Percentiles rank a stretch among this genome's conserved stretches.
Evolutionary conservation across 306 rosid species (phyloP).

Genomic region (Medicago lupulina): DNA sequence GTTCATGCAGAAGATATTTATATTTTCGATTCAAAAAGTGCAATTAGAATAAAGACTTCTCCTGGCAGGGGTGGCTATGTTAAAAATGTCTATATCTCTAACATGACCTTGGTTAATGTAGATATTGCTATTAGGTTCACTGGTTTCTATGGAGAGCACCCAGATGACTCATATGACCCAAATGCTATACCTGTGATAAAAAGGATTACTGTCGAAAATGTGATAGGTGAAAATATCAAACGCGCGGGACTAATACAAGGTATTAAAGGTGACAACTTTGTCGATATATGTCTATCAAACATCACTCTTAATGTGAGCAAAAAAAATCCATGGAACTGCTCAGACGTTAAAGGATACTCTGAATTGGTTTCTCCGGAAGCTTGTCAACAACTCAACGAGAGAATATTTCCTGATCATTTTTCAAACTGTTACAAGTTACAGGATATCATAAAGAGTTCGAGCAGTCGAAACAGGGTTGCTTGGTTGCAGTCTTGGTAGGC

Average conservation of each 20-base stretch:
- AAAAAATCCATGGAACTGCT: constrained; percentile 73
- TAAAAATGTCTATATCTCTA: constrained; percentile 62
- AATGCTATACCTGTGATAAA: constrained; percentile 65
- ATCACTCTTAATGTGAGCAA: constrained; percentile 55
- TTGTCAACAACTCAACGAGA: constrained; percentile 57
- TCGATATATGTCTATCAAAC: constrained; percentile 65
- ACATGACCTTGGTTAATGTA: constrained; percentile 61
- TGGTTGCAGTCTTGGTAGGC: constrained; percentile 57
- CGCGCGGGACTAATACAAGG: constrained; percentile 71
- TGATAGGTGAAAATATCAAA: constrained; percentile 58
- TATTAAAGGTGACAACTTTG: constrained; percentile 61
- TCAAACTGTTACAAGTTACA: constrained; percentile 66
- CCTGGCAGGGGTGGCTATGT: constrained; percentile 83
- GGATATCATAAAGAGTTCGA: constrained; percentile 49
- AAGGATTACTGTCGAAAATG: constrained; percentile 60
- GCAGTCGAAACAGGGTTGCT: constrained; percentile 42
- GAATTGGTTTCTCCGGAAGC: constrained; percentile 58
- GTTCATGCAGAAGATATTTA: constrained; percentile 69
- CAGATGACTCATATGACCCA: constrained; percentile 61
- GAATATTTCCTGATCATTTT: constrained; percentile 61
- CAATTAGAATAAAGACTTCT: constrained; percentile 70
- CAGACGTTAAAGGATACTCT: constrained; percentile 68
- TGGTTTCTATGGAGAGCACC: constrained; percentile 74
- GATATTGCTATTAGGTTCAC: constrained; percentile 69
- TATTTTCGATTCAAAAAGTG: constrained; percentile 52